A percentile compares a stretch with the other conserved stretches of the same genome.
phyloP scores from a whole-genome alignment of 2,329 filamentous ascomycete genomes.

The Aschersonia sp. region DNA sequence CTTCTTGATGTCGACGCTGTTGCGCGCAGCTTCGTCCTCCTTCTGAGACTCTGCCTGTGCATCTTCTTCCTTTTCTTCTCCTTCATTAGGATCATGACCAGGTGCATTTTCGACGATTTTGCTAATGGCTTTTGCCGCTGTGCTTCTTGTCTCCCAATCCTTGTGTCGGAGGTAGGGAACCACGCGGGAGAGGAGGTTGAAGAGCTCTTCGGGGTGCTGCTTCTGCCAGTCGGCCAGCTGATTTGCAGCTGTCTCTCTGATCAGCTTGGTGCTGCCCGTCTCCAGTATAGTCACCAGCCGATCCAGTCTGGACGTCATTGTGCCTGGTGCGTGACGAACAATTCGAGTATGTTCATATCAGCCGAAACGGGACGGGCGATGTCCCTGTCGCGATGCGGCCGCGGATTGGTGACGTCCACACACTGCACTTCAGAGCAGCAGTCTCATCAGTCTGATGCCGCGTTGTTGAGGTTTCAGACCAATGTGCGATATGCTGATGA shows the following conservation, averaged over 20 bases:
- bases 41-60: slow-evolving; percentile 28
- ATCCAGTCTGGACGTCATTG: slow-evolving; percentile 46
- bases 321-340: background rate
- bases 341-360: background rate
- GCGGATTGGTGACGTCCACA: background rate
- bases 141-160: slow-evolving; percentile 92
- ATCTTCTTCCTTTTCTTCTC: slow-evolving; percentile 49
- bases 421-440: slow-evolving; percentile 5
- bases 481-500: too few species aligned
- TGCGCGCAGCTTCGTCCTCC: slow-evolving; percentile 14
- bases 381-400: background rate
- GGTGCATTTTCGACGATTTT: slow-evolving; percentile 86
- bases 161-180: slow-evolving; percentile 92
- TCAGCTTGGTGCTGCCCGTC: slow-evolving; percentile 90
- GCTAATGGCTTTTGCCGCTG: slow-evolving; percentile 84
- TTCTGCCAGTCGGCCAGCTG: slow-evolving; percentile 97
- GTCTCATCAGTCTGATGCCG: too few species aligned
- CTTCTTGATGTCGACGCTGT: slow-evolving; percentile 38
- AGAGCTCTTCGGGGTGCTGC: slow-evolving; percentile 91
- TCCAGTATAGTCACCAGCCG: slow-evolving; percentile 83
- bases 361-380: background rate
- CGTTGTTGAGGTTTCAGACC: too few species aligned
- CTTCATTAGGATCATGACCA: slow-evolving; percentile 73
- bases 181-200: slow-evolving; percentile 84
- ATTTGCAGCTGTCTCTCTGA: slow-evolving; percentile 91